Evolutionary conservation across 306 rosid genomes (phyloP).

Genomic region (Acacia crassicarpa): DNA sequence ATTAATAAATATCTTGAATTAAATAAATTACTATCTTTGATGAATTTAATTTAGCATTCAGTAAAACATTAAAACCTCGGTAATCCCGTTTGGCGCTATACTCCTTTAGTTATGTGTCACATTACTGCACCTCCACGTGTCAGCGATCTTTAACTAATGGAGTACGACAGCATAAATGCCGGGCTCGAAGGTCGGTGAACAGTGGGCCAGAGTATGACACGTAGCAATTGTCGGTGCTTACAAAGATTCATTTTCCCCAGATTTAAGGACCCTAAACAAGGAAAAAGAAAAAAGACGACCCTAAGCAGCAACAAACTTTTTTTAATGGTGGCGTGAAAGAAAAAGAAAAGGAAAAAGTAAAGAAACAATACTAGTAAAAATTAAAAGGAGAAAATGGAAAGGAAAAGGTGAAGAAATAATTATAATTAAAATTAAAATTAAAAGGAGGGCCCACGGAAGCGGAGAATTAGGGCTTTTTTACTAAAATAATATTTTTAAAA

Average conservation of each 20-base stretch:
- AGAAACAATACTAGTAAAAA: not conserved
- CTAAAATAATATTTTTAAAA: no score
- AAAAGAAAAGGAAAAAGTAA: not conserved
- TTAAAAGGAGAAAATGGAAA: no score
- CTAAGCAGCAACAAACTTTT: not conserved
- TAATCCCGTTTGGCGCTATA: not conserved
- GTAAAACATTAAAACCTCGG: no score
- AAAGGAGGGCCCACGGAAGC: not conserved
- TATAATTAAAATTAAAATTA: no score
- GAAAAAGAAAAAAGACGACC: no score
- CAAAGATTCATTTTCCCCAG: not conserved
- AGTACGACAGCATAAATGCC: not conserved
- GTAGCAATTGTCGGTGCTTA: conserved; percentile 35
- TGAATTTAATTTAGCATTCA: no score
- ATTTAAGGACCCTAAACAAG: not conserved
- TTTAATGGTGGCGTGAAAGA: not conserved
- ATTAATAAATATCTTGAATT: no score
- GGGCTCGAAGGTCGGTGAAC: conserved; percentile 19
- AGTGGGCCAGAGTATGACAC: not conserved
- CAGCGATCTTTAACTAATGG: not conserved
- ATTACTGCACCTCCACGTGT: not conserved
- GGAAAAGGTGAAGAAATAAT: no score
- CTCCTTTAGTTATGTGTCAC: not conserved
- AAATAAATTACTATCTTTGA: no score
- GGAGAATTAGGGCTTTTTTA: no score